Evolutionary conservation across 139 green algal species (phyloP), one percentile per base, ranked within the genome.

Genomic region (Gonium pectorale): DNA sequence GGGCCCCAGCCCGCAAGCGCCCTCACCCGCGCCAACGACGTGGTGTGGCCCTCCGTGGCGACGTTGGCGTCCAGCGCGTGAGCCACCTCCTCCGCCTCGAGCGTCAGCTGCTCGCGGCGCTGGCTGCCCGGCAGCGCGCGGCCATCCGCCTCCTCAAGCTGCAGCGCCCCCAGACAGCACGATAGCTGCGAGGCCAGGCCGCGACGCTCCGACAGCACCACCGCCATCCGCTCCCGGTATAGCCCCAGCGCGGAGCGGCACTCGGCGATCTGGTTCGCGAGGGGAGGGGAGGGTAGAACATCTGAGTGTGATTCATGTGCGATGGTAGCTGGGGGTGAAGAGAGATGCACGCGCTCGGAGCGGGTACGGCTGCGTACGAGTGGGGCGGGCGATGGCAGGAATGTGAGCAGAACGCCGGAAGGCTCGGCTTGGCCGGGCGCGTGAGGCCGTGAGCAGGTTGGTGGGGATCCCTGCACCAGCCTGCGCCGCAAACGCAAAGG

Each of bases 141-240:
- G 1, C 75, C 59, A 19, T 71, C 75, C 59, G 59, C 75, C 75
- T 82, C 75, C 59, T 46, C 56, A 29, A 41, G 27, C 31, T 68
- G 51, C 75, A 72, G 41, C 59, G 17, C 40, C 15, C 8, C 26
- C 59, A 82, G 21, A 54, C 40, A 59, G 3, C 15, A 5, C 17
- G 38, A 38, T 41, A 82, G 63, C 75, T 62, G 40, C 11, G 40
- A 40, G 15, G 59, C 59, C 59, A 82, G 38, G 17, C 5, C 22
- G 29, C 75, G 59, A 59, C 75, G 59, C 75, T 82, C 75, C 75
- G 75, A 59, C 75, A 82, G 40, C 59, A 82, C 59, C 38, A 60
- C 40, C 59, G 31, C 15, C 75, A 72, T 82, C 40, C 59, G 59
- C 59, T 82, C 75, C 19, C 75, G 75, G 75, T 82, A 82, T 41